A percentile compares a stretch with the other conserved stretches of the same genome.
phyloP scores from a whole-genome alignment of 2,329 filamentous ascomycete genomes.

The Niveomyces coronatus region DNA sequence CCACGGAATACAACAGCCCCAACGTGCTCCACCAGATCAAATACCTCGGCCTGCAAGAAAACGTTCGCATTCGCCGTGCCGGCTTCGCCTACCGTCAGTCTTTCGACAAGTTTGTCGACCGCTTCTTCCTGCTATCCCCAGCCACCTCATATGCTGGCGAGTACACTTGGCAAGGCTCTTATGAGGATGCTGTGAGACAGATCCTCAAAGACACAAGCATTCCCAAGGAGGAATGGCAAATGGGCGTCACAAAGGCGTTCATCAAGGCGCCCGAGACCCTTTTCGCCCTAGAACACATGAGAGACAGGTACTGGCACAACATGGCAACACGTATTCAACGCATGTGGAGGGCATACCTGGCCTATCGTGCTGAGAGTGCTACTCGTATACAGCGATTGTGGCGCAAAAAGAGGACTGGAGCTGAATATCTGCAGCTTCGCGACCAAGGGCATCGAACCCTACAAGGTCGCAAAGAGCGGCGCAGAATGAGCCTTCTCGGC shows the following conservation, averaged over 20 bases:
- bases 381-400: slow-evolving; percentile 92
- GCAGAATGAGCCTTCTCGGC: slow-evolving; percentile 82
- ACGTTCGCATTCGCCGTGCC: slow-evolving; percentile 91
- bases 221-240: slow-evolving; percentile 88
- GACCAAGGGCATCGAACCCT: slow-evolving; percentile 80
- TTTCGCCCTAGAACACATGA: slow-evolving; percentile 94
- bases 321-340: slow-evolving; percentile 97
- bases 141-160: slow-evolving; percentile 94
- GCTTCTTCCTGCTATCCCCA: slow-evolving; percentile 90
- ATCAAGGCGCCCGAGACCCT: slow-evolving; percentile 97
- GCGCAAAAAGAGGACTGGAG: slow-evolving; percentile 83
- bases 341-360: slow-evolving; percentile 92
- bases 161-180: slow-evolving; percentile 88
- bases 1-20: slow-evolving; percentile 78
- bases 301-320: slow-evolving; percentile 97
- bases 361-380: slow-evolving; percentile 85
- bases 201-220: slow-evolving; percentile 97
- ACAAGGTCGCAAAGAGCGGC: slow-evolving; percentile 76
- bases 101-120: slow-evolving; percentile 96
- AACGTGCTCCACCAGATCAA: slow-evolving; percentile 98
- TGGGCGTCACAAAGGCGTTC: slow-evolving; percentile 94
- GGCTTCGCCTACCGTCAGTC: slow-evolving; percentile 96
- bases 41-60: slow-evolving; percentile 97
- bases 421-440: slow-evolving; percentile 78
- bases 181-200: slow-evolving; percentile 77